A percentile compares a stretch with the other conserved stretches of the same genome.
phyloP scores from a whole-genome alignment of 805 yeast species.

The Candida endomychidarum region DNA sequence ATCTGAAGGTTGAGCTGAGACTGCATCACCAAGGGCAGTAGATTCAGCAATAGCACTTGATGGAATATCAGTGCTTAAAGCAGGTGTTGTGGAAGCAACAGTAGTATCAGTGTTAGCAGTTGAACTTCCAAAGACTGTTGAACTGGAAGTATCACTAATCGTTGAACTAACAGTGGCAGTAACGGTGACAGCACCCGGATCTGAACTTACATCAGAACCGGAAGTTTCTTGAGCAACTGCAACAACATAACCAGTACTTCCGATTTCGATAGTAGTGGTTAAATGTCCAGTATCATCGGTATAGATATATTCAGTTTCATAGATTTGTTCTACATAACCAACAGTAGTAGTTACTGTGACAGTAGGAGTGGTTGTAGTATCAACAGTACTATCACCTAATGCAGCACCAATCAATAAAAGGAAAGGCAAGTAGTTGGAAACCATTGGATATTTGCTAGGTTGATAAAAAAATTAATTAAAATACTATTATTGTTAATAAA shows the following conservation, averaged over 20 bases:
- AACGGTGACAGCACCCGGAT: slow-evolving; percentile 7
- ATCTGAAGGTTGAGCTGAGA: slow-evolving; percentile 2
- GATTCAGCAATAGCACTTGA: neutral
- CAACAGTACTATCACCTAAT: slow-evolving; percentile 19
- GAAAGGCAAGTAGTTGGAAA: slow-evolving; percentile 16
- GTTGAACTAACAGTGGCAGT: slow-evolving; percentile 10
- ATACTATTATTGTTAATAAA: neutral
- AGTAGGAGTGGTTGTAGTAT: slow-evolving; percentile 26
- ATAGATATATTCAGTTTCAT: slow-evolving; percentile 30
- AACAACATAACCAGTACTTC: slow-evolving; percentile 14
- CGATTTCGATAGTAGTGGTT: slow-evolving; percentile 20
- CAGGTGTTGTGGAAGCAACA: neutral
- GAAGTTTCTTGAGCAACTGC: slow-evolving; percentile 1
- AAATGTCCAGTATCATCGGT: slow-evolving; percentile 28
- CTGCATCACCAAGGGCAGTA: slow-evolving; percentile 3
- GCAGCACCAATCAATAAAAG: slow-evolving; percentile 16
- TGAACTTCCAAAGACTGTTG: slow-evolving; percentile 4
- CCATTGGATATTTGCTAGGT: slow-evolving; percentile 9
- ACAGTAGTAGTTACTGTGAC: slow-evolving; percentile 33
- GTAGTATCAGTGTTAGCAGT: neutral
- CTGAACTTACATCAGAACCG: neutral
- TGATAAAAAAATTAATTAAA: neutral
- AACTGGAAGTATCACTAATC: slow-evolving; percentile 7
- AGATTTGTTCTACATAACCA: slow-evolving; percentile 24
- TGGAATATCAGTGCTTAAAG: slow-evolving; percentile 2